Evolutionary conservation across 2,329 filamentous ascomycete species (phyloP), one percentile per base, ranked within the genome.

Genomic region (Talaromyces sp.): DNA sequence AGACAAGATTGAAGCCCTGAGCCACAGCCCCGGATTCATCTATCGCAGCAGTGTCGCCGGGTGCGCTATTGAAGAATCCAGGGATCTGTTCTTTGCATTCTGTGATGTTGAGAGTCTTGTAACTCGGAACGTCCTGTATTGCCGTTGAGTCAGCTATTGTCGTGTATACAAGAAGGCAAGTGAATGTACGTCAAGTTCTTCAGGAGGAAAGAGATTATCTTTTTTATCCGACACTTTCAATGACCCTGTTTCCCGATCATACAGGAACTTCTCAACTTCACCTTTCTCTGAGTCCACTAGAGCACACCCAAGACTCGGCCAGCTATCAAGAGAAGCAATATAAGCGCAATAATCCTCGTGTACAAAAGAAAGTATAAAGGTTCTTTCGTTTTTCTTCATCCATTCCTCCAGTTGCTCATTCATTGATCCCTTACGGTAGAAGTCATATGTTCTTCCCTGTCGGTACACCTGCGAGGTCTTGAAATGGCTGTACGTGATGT

Each of bases 401-500:
- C 56, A 58, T 2, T 58, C 40, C n/a, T 10, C 10, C 13, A 58
- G 31, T 6, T 46, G 39, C 8, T 58, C 48, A 28, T 46, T 28
- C 1, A 31, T 11, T 8, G 48, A 58, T 31, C 56, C 56, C 33
- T 58, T 58, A 40, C 56, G 31, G 33, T 58, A 58, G 17, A 25
- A 31, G 28, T 43, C 21, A 48, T 58, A 58, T 19, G 48, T 53
- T 7, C 39, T 17, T 5, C 56, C 56, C 5, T 37, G 5, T 40
- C 31, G 48, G 17, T 58, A 58, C 8, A 28, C 31, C 39, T 58
- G 19, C n/a, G 56, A 58, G 7, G 37, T n/a, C 22, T 46, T 53
- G 33, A 40, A 58, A 58, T 58, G 37, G 17, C 33, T 37, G 39
- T 58, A 58, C 10, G 48, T 46, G 39, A 58, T 58, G 15, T 58